phyloP scores from a whole-genome alignment of 768 basidiomycete genomes.

The Lentinula lateritia region DNA sequence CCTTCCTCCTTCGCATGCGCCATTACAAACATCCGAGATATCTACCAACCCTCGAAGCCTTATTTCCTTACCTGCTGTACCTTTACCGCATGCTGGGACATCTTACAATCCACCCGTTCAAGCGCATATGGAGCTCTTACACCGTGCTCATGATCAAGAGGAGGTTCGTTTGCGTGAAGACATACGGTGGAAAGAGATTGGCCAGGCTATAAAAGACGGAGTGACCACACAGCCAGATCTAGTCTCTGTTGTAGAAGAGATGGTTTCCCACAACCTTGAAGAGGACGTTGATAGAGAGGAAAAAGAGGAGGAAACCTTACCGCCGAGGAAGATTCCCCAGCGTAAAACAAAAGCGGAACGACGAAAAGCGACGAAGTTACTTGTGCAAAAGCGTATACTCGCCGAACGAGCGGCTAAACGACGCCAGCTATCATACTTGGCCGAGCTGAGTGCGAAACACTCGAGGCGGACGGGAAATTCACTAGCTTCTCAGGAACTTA shows the following conservation, averaged over 20 bases:
- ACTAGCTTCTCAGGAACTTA: slow-evolving; percentile 43
- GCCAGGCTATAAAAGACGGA: slow-evolving; percentile 51
- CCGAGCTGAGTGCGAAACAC: background rate
- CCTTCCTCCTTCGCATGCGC: slow-evolving; percentile 14
- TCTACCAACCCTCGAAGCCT: slow-evolving; percentile 34
- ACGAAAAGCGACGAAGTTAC: slow-evolving; percentile 56
- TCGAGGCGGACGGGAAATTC: slow-evolving; percentile 17
- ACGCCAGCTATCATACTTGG: slow-evolving; percentile 40
- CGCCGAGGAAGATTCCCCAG: slow-evolving; percentile 18
- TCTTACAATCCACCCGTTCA: slow-evolving; percentile 85
- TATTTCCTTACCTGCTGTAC: slow-evolving; percentile 65
- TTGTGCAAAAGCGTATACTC: slow-evolving; percentile 67
- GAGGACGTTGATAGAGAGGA: slow-evolving; percentile 30
- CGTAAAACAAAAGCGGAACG: slow-evolving; percentile 64
- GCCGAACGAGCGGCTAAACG: slow-evolving; percentile 56
- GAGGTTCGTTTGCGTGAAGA: slow-evolving; percentile 48
- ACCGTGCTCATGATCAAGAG: slow-evolving; percentile 63
- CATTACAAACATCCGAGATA: slow-evolving; percentile 34
- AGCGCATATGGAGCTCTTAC: slow-evolving; percentile 67
- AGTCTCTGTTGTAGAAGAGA: slow-evolving; percentile 31
- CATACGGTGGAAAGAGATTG: slow-evolving; percentile 46
- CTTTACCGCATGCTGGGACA: slow-evolving; percentile 72
- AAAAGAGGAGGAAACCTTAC: slow-evolving; percentile 16
- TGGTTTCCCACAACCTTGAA: slow-evolving; percentile 20
- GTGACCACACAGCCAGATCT: slow-evolving; percentile 19